Conservation (phyloP, 2,329 filamentous ascomycete genomes). For the Talaromyces amestolkiae region DNA sequence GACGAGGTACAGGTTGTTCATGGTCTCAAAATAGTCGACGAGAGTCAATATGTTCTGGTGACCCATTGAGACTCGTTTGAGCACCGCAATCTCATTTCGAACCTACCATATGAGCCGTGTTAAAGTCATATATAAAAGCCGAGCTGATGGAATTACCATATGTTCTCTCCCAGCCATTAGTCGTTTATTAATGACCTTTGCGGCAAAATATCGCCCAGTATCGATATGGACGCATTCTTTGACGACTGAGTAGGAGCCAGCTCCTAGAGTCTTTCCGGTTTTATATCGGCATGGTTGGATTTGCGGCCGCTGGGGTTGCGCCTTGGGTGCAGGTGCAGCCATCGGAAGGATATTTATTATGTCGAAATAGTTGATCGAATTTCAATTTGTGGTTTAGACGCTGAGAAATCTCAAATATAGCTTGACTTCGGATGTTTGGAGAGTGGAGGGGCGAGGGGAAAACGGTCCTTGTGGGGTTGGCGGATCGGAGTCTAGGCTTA, state of each 20-base stretch:
- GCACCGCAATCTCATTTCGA: slow-evolving; percentile 94
- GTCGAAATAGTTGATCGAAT: background rate
- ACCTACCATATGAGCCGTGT: slow-evolving; percentile 57
- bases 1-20: slow-evolving; percentile 98
- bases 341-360: background rate
- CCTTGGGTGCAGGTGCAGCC: slow-evolving; percentile 15
- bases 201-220: slow-evolving; percentile 94
- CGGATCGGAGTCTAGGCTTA: background rate
- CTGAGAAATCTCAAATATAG: background rate
- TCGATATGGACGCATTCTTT: slow-evolving; percentile 99
- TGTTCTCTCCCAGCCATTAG: slow-evolving; percentile 97
- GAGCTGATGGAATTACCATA: slow-evolving; percentile 63
- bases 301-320: slow-evolving; percentile 51
- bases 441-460: background rate
- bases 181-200: slow-evolving; percentile 98
- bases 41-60: slow-evolving; percentile 97
- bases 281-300: slow-evolving; percentile 97
- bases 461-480: background rate
- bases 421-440: background rate
- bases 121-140: background rate
- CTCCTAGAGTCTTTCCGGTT: slow-evolving; percentile 94
- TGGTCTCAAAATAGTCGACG: slow-evolving; percentile 98
- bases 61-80: slow-evolving; percentile 98
- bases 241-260: slow-evolving; percentile 95
- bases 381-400: background rate